Conservation (phyloP, 2,329 filamentous ascomycete genomes). For the Emmonsia crescens region DNA sequence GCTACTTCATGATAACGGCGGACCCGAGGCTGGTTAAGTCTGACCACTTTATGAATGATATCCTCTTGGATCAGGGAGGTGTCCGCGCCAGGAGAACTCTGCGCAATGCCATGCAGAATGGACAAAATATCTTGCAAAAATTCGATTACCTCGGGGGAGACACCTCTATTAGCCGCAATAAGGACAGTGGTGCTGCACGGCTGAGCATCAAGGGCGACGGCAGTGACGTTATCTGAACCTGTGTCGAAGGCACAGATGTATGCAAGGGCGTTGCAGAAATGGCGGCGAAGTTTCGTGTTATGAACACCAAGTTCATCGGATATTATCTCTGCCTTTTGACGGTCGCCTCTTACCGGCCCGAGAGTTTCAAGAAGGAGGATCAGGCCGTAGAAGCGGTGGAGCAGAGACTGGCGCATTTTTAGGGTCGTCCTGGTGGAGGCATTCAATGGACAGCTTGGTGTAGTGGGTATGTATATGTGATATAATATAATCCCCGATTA, state of each 20-base stretch:
- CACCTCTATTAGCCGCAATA: neutral
- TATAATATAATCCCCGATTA: neutral
- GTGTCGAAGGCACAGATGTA: constrained; percentile 1
- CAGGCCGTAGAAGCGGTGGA: neutral
- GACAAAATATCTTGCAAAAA: neutral
- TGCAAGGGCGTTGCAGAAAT: neutral
- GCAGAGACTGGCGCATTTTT: neutral
- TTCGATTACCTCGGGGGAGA: neutral
- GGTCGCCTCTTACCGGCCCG: neutral
- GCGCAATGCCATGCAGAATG: neutral
- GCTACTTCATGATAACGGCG: neutral
- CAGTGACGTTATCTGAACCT: neutral
- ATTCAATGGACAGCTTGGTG: neutral
- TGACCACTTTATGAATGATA: neutral
- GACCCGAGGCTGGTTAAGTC: neutral
- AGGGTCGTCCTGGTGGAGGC: neutral
- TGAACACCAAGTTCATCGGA: neutral
- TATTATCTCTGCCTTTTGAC: neutral
- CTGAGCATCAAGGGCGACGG: neutral
- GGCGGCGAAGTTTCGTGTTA: neutral
- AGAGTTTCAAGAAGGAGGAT: neutral
- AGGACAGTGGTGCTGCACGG: neutral
- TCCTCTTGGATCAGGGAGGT: neutral
- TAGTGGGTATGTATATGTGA: neutral
- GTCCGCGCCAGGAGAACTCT: neutral